Percentiles rank a stretch among this genome's conserved stretches.
These are phyloP conservation scores for Solanum ossicruentum DNA, from an alignment of 257 asterid species.

Conservation along the genomic window DNA sequence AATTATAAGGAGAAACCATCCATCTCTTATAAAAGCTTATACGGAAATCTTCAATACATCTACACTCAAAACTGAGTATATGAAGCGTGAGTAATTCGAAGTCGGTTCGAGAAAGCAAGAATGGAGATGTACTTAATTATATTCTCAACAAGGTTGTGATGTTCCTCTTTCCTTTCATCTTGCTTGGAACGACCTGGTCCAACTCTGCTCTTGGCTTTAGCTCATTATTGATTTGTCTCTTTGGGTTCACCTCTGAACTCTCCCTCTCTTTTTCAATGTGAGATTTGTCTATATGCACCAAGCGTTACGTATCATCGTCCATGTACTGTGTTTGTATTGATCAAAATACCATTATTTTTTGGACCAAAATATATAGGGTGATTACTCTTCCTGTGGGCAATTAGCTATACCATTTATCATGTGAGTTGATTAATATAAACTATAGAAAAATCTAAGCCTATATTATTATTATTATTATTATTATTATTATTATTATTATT, in stretches of 20 bases:
- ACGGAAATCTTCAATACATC: background rate
- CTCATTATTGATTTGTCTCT: too few species aligned
- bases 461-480: background rate
- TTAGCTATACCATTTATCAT: background rate
- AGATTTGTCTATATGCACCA: too few species aligned
- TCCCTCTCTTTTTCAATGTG: too few species aligned
- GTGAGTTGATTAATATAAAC: background rate
- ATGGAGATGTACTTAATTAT: background rate
- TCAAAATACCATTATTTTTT: background rate
- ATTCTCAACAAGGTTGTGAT: background rate
- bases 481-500: too few species aligned
- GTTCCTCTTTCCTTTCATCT: background rate
- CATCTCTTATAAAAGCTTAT: background rate
- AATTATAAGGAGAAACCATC: background rate
- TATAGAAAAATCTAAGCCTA: background rate
- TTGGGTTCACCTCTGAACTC: too few species aligned
- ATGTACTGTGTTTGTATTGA: too few species aligned
- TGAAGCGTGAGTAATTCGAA: background rate
- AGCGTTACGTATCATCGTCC: too few species aligned
- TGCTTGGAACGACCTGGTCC: too few species aligned
- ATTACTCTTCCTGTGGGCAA: background rate
- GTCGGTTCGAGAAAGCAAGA: background rate
- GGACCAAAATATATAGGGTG: background rate
- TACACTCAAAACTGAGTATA: background rate
- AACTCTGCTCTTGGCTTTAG: too few species aligned